Conservation (phyloP, 129 eudicot genomes). For the Logfia minima region DNA sequence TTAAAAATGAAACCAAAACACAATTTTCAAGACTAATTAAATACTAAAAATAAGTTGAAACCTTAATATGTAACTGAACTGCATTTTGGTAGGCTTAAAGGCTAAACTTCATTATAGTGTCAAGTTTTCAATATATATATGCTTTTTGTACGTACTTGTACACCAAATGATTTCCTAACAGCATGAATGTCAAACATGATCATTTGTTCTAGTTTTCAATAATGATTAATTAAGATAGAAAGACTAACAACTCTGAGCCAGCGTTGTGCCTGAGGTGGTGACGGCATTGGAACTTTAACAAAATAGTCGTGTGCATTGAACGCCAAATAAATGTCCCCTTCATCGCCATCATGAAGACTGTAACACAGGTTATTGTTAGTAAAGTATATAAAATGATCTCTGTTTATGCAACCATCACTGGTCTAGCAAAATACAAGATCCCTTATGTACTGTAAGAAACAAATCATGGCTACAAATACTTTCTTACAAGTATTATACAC, state of each 20-base stretch:
- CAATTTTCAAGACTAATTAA: too few relatives aligned
- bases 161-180: too few relatives aligned
- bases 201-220: too few relatives aligned
- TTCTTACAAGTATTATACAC: neutral
- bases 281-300: slow-evolving; percentile 63
- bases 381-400: neutral
- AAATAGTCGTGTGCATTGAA: slow-evolving; percentile 90
- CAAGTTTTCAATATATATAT: too few relatives aligned
- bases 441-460: slow-evolving; percentile 6
- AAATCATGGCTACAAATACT: slow-evolving; percentile 8
- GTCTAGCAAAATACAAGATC: slow-evolving; percentile 9
- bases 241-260: slow-evolving; percentile 58
- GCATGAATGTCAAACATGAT: too few relatives aligned
- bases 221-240: neutral
- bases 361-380: neutral
- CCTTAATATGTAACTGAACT: too few relatives aligned
- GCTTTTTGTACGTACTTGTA: too few relatives aligned
- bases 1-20: too few relatives aligned
- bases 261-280: slow-evolving; percentile 55
- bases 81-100: too few relatives aligned
- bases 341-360: slow-evolving; percentile 82
- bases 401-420: neutral
- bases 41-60: too few relatives aligned
- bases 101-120: too few relatives aligned
- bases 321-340: slow-evolving; percentile 79